Base-by-base conservation (phyloP, 805 yeast species). In the Blastobotrys robertii region DNA sequence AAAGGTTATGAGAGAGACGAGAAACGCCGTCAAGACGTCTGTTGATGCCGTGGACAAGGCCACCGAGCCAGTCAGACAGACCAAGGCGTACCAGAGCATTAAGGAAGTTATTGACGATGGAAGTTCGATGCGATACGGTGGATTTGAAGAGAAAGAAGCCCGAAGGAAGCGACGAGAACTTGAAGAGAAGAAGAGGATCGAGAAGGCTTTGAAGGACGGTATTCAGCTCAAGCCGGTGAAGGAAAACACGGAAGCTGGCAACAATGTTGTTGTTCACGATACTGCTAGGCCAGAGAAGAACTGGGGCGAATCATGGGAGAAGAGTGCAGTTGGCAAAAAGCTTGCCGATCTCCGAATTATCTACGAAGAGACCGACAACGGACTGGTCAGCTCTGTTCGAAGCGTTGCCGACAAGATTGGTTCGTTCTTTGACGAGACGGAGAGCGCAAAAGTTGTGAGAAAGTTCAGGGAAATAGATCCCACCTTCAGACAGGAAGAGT, bases 381-480 rank as follows among this genome's bases (percentile, higher is more conserved):
- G 96, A 7, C 69, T 92, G 55, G 75, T 92, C 48, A 76, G 88
- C 8, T 65, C 82, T 34, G 65, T 92, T 42, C 78, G 98, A 67
- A 83, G 90, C 14, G 67, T 92, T 16, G 59, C 83, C 34, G 85
- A 81, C 58, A 83, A 85, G 58, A 67, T 92, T 44, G 81, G 92
- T 40, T 86, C 94, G 4, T 79, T 88, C 57, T 88, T 88, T 58
- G 92, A 92, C 34, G 99, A 92, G 67, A 92, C 97, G 31, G 99
- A 92, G 68, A 79, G 84, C 50, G 97, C 95, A 15, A 82, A 82
- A 63, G 98, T 88, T n/a, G 71, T 84, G 50, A 79, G 82, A 52
- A 77, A 81, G 58, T 85, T 92, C 68, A 83, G 77, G 66, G 75
- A 78, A 59, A 79, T 90, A 75, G 99, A 92, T 65, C 95, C 97